Evolutionary conservation across 306 rosid genomes (phyloP).

Genomic region (Rosa chinensis): DNA sequence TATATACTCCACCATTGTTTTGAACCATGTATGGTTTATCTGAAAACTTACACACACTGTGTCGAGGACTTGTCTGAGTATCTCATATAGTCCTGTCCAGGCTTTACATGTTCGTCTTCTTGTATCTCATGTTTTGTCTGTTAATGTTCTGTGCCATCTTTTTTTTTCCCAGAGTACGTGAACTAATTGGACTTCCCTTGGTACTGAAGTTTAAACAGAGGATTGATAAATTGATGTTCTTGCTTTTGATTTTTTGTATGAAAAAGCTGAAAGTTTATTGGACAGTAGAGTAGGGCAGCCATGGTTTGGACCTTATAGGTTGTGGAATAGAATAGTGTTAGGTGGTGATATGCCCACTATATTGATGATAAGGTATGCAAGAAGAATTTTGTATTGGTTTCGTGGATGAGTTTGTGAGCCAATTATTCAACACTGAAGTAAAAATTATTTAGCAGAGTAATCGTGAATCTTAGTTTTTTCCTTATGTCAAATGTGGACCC

Average conservation of each 20-base stretch:
- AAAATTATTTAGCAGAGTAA: not conserved
- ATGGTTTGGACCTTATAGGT: not conserved
- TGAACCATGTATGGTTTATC: not conserved
- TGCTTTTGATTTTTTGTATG: not conserved
- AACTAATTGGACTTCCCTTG: not conserved
- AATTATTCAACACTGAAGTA: not conserved
- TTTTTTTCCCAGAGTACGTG: not conserved
- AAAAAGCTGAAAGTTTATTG: not conserved
- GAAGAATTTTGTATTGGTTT: not conserved
- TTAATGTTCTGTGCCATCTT: not conserved
- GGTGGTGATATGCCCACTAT: not conserved
- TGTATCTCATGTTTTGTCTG: not conserved
- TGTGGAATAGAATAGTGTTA: not conserved
- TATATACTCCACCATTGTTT: not conserved
- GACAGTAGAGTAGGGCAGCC: not conserved
- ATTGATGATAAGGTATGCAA: not conserved
- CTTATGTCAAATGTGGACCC: slow-evolving; percentile 10
- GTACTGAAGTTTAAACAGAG: not conserved
- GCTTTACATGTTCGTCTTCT: not conserved
- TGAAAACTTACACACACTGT: not conserved
- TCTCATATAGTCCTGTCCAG: not conserved
- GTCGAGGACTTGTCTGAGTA: not conserved
- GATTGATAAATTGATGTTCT: not conserved
- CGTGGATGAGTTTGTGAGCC: not conserved
- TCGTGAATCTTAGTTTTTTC: not conserved